Percentiles rank a stretch among this genome's conserved stretches.
Conservation (phyloP, 1,139 yeast genomes). For the Kazachstania sp. region DNA sequence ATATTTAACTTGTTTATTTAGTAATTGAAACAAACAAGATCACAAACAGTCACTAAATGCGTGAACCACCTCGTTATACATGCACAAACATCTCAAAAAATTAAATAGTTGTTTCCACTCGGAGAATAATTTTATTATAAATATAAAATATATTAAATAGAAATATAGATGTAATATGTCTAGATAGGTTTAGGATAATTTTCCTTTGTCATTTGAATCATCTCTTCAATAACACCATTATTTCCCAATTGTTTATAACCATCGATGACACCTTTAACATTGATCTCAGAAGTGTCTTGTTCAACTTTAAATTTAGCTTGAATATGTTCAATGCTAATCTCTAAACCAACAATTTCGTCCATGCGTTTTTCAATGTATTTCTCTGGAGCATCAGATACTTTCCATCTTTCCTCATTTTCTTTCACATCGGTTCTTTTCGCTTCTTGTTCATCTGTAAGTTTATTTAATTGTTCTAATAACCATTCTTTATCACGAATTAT, state of each 20-base stretch:
- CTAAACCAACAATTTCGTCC: slow-evolving; percentile 1
- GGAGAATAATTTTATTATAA: too few species aligned
- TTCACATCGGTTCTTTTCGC: neutral
- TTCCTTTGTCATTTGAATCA: neutral
- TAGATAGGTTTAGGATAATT: neutral
- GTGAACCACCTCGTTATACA: too few species aligned
- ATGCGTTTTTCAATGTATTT: neutral
- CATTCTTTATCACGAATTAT: neutral
- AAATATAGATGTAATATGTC: too few species aligned
- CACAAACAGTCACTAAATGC: too few species aligned
- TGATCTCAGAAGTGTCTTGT: neutral
- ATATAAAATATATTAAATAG: too few species aligned
- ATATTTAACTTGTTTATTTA: too few species aligned
- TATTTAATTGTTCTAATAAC: neutral
- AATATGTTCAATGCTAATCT: neutral
- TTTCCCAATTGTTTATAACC: neutral
- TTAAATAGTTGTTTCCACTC: too few species aligned
- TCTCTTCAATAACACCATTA: neutral
- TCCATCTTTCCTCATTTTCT: neutral
- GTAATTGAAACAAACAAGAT: too few species aligned
- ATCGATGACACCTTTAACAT: neutral
- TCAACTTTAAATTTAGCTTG: slow-evolving; percentile 1
- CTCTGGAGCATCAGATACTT: neutral
- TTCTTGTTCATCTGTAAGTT: neutral
- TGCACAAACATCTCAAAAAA: too few species aligned